Conservation (phyloP, 208 protist species). For the Leishmania turanica region DNA sequence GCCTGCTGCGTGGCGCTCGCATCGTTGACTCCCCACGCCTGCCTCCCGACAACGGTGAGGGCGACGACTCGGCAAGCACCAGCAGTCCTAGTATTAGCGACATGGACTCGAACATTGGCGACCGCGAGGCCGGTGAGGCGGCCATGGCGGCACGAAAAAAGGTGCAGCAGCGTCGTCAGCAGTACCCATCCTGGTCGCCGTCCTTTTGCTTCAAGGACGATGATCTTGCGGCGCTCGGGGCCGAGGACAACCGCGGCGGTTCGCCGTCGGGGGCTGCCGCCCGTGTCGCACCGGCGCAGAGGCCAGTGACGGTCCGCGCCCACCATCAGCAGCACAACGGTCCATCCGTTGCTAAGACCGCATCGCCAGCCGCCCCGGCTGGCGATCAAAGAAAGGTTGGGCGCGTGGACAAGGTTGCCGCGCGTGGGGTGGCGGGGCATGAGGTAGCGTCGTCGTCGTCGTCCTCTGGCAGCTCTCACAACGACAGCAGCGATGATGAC, state of each 20-base stretch:
- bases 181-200: constrained; percentile 6
- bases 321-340: neutral
- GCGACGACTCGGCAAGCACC: constrained; percentile 2
- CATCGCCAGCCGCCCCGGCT: neutral
- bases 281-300: neutral
- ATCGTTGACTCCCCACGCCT: constrained; percentile 31
- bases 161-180: constrained; percentile 2
- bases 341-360: neutral
- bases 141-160: constrained; percentile 16
- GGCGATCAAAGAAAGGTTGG: neutral
- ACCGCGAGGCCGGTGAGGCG: neutral
- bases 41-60: constrained; percentile 7
- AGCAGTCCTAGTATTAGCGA: constrained; percentile 1
- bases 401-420: no score
- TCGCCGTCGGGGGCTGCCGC: neutral
- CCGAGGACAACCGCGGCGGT: neutral
- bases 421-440: neutral
- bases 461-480: constrained; percentile 9
- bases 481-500: constrained; percentile 7
- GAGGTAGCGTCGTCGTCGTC: neutral
- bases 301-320: neutral
- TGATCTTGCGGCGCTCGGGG: constrained; percentile 10
- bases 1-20: constrained; percentile 24
- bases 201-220: constrained; percentile 23
- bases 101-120: neutral